Evolutionary conservation across 345 rosid species (phyloP).

Genomic region (Stellera chamaejasme): DNA sequence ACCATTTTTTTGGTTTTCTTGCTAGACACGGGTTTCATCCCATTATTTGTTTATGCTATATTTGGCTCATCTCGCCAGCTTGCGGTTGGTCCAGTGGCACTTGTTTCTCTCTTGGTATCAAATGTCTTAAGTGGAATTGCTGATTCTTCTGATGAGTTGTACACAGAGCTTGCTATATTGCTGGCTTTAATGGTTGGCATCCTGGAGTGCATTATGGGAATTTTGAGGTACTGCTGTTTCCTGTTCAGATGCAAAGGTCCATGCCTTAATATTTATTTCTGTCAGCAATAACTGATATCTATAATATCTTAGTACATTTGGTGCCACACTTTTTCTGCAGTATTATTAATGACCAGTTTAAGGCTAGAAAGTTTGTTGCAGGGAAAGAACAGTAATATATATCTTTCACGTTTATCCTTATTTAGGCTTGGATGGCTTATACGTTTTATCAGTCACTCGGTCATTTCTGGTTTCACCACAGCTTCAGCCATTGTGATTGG

Average conservation of each 20-base stretch:
- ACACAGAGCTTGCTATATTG: conserved; percentile 88
- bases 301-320: too few species aligned
- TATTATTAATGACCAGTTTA: too few species aligned
- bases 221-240: conserved; percentile 56
- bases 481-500: conserved; percentile 97
- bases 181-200: conserved; percentile 93
- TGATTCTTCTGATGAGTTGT: conserved; percentile 57
- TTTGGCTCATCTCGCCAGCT: conserved; percentile 98
- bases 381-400: too few species aligned
- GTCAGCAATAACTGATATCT: background rate
- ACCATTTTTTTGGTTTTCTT: conserved; percentile 19
- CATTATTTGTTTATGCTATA: conserved; percentile 75
- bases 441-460: conserved; percentile 98
- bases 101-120: conserved; percentile 96
- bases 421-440: conserved; percentile 98
- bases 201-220: conserved; percentile 86
- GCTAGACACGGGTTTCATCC: conserved; percentile 89
- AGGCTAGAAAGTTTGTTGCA: too few species aligned
- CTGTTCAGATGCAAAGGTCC: background rate
- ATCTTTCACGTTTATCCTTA: background rate
- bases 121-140: conserved; percentile 65
- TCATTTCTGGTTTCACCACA: conserved; percentile 93
- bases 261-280: background rate
- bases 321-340: too few species aligned
- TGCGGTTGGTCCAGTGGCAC: conserved; percentile 98